Evolutionary conservation across 805 yeast genomes (phyloP).

Genomic region (Starmerella stigmatis): DNA sequence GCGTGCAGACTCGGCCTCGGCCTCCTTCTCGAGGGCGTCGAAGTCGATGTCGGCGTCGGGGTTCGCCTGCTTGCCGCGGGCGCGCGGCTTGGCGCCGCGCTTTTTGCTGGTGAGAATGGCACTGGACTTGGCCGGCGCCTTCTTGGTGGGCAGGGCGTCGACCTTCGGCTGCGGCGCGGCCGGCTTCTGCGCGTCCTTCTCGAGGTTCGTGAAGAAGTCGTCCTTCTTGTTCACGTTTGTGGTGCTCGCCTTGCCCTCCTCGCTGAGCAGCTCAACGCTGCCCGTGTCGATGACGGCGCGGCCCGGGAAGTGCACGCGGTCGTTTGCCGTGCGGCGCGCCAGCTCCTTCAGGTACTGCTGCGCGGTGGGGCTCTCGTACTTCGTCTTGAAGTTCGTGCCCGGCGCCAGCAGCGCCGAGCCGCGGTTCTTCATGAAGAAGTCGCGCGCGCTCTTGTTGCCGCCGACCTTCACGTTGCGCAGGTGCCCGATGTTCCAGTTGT

Average conservation of each 20-base stretch:
- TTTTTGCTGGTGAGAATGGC: slow-evolving; percentile 16
- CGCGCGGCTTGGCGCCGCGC: slow-evolving; percentile 5
- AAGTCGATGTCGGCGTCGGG: slow-evolving; percentile 47
- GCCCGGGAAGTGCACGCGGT: slow-evolving; percentile 62
- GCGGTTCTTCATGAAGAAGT: slow-evolving; percentile 72
- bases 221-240: slow-evolving; percentile 36
- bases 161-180: slow-evolving; percentile 6
- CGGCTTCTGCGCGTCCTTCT: slow-evolving; percentile 33
- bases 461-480: slow-evolving; percentile 87
- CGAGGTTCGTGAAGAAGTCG: slow-evolving; percentile 89
- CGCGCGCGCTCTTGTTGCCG: slow-evolving; percentile 80
- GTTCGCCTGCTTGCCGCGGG: slow-evolving; percentile 22
- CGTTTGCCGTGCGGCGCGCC: slow-evolving; percentile 54
- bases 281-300: slow-evolving; percentile 26
- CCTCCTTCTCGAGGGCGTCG: slow-evolving; percentile 63
- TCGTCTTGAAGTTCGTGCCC: slow-evolving; percentile 53
- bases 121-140: slow-evolving; percentile 23
- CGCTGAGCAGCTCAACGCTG: slow-evolving; percentile 6
- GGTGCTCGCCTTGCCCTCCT: slow-evolving; percentile 16
- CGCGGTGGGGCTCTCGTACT: slow-evolving; percentile 78
- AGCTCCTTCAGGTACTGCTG: slow-evolving; percentile 68
- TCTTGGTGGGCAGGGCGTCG: slow-evolving; percentile 13
- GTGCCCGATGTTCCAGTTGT: slow-evolving; percentile 87
- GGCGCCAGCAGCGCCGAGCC: slow-evolving; percentile 61
- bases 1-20: slow-evolving; percentile 66